Evolutionary conservation across 2,329 filamentous ascomycete species (phyloP).

Genomic region (Diaporthe amygdali): DNA sequence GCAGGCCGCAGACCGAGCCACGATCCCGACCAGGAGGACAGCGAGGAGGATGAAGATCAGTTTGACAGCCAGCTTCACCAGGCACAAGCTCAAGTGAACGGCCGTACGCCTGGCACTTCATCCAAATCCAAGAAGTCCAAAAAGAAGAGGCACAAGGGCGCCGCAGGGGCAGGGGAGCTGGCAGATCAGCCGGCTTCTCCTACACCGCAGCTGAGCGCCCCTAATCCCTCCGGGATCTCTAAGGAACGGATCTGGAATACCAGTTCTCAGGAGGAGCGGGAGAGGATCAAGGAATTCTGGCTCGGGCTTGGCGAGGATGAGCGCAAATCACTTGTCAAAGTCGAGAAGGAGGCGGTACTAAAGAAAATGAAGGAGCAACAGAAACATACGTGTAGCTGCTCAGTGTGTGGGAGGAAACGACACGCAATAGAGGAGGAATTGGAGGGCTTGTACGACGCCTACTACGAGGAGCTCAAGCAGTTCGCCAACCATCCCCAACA

Average conservation of each 20-base stretch:
- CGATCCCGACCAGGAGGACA: slow-evolving; percentile 59
- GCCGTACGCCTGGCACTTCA: slow-evolving; percentile 32
- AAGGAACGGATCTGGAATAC: slow-evolving; percentile 98
- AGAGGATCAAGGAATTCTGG: slow-evolving; percentile 99
- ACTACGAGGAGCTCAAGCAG: slow-evolving; percentile 97
- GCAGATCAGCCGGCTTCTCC: slow-evolving; percentile 38
- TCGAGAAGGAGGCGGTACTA: slow-evolving; percentile 96
- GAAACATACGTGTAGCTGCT: slow-evolving; percentile 98
- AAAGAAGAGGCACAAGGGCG: slow-evolving; percentile 71
- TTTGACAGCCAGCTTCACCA: slow-evolving; percentile 46
- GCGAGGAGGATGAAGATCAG: slow-evolving; percentile 55
- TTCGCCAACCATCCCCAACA: slow-evolving; percentile 81
- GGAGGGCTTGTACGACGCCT: slow-evolving; percentile 96
- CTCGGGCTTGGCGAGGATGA: slow-evolving; percentile 92
- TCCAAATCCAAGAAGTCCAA: slow-evolving; percentile 64
- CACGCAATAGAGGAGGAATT: slow-evolving; percentile 98
- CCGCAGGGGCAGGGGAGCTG: slow-evolving; percentile 25
- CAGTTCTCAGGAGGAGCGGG: slow-evolving; percentile 89
- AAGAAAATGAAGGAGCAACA: slow-evolving; percentile 99
- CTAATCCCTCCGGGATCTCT: slow-evolving; percentile 52
- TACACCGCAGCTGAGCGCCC: slow-evolving; percentile 36
- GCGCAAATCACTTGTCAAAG: slow-evolving; percentile 92
- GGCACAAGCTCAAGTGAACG: slow-evolving; percentile 41
- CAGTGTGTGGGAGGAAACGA: slow-evolving; percentile 93
- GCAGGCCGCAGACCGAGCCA: slow-evolving; percentile 37